phyloP scores from a whole-genome alignment of 2,329 filamentous ascomycete genomes.

The Monascus ruber region DNA sequence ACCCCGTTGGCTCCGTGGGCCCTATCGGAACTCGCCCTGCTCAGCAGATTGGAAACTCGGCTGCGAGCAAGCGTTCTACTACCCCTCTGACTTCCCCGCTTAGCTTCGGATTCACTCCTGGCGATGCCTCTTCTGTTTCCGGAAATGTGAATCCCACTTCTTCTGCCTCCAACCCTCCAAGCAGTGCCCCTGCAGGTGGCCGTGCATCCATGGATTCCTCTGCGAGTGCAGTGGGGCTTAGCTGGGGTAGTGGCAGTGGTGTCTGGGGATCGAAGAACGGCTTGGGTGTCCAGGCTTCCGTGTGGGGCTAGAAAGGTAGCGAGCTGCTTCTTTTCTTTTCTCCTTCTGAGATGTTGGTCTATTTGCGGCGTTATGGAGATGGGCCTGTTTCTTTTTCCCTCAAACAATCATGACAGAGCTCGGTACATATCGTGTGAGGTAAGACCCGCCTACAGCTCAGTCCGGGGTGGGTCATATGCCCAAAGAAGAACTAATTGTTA shows the following conservation, averaged over 20 bases:
- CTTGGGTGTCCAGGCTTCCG: constrained; percentile 78
- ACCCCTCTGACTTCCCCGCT: constrained; percentile 87
- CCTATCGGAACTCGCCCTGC: constrained; percentile 86
- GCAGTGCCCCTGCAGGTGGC: constrained; percentile 30
- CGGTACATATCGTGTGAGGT: constrained; percentile 22
- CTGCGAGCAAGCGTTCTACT: constrained; percentile 69
- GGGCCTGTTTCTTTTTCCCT: constrained; percentile 9
- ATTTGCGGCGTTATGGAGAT: constrained; percentile 17
- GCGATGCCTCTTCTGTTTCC: constrained; percentile 26
- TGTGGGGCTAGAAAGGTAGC: constrained; percentile 61
- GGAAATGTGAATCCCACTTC: constrained; percentile 45
- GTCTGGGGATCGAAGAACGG: constrained; percentile 78
- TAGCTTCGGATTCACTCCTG: constrained; percentile 56
- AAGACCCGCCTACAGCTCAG: constrained; percentile 10
- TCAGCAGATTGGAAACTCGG: constrained; percentile 45
- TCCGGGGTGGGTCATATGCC: constrained; percentile 9
- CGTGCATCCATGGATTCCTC: constrained; percentile 31
- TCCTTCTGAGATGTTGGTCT: constrained; percentile 4
- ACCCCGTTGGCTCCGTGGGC: constrained; percentile 57
- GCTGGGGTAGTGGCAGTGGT: constrained; percentile 69
- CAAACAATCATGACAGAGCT: constrained; percentile 15
- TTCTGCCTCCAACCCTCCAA: constrained; percentile 47
- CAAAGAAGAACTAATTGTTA: constrained; percentile 16
- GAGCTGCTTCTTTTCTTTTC: constrained; percentile 2
- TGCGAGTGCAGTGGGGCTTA: constrained; percentile 36